Conservation (phyloP, 225 moss, liverwort and hornwort genomes). For the Pseudisothecium myosuroides region DNA sequence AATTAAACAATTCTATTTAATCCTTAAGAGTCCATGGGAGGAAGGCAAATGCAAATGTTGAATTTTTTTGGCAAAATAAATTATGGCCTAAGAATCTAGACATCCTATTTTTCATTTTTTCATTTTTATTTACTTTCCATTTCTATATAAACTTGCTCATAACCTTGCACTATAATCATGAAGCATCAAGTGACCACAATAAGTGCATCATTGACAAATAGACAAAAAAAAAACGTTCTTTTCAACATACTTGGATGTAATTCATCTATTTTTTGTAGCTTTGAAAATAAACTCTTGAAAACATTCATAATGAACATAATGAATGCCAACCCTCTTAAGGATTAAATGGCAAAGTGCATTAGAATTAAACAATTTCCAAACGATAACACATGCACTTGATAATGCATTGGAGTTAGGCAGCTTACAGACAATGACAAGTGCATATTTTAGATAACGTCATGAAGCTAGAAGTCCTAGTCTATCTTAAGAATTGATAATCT, state of each 20-base stretch:
- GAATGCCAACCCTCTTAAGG: not conserved
- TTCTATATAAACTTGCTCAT: not conserved
- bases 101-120: not conserved
- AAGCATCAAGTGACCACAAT: not conserved
- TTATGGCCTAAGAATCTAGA: not conserved
- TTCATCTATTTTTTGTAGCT: too few species aligned
- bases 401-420: too few species aligned
- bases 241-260: too few species aligned
- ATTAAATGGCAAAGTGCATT: too few species aligned
- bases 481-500: too few species aligned
- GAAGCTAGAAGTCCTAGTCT: not conserved
- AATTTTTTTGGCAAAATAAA: not conserved
- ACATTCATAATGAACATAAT: not conserved
- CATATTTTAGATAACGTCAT: not conserved
- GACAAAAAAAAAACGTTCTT: too few species aligned
- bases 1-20: accelerated
- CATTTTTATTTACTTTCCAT: not conserved
- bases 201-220: too few species aligned
- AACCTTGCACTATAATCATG: not conserved
- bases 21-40: not conserved
- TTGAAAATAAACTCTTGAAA: not conserved
- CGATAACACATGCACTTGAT: too few species aligned
- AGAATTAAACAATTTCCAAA: too few species aligned
- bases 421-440: too few species aligned
- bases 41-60: not conserved